Evolutionary conservation across 768 basidiomycete species (phyloP).

Genomic region (Phanerochaete carnosa): DNA sequence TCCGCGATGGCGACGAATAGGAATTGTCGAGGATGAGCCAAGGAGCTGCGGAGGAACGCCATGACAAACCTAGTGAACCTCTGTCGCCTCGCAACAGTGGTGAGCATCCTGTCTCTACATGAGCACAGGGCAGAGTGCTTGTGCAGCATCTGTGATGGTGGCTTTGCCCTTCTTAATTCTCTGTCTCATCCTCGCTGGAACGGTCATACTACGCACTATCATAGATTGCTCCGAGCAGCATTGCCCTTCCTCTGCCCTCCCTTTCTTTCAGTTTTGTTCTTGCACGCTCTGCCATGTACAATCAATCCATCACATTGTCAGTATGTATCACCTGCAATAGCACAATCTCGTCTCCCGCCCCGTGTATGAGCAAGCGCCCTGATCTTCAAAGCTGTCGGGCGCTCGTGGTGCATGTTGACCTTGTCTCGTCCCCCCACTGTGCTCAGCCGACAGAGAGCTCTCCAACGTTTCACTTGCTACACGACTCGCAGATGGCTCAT

Average conservation of each 20-base stretch:
- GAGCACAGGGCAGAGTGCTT: background rate
- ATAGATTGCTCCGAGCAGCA: background rate
- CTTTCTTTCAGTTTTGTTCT: background rate
- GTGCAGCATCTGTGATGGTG: slow-evolving; percentile 7
- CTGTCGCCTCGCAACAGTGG: slow-evolving; percentile 1
- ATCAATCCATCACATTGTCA: background rate
- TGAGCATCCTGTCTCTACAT: background rate
- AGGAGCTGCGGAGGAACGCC: slow-evolving; percentile 25
- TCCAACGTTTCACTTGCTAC: background rate
- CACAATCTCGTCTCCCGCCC: background rate
- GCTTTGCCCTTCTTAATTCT: slow-evolving; percentile 2
- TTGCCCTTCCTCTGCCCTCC: background rate
- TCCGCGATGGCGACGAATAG: slow-evolving; percentile 49
- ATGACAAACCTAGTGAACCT: slow-evolving; percentile 18
- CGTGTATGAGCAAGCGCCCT: background rate
- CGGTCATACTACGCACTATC: background rate
- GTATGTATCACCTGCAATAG: background rate
- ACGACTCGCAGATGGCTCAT: background rate
- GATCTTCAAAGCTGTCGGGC: background rate
- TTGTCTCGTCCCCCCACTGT: background rate
- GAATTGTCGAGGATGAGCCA: slow-evolving; percentile 53
- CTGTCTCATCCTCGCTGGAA: slow-evolving; percentile 6
- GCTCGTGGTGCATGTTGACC: background rate
- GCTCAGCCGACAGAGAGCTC: background rate
- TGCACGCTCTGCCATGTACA: background rate